A percentile compares a stretch with the other conserved stretches of the same genome.
Conservation (phyloP, 495 filamentous ascomycete species). For the Penicillium desertorum region DNA sequence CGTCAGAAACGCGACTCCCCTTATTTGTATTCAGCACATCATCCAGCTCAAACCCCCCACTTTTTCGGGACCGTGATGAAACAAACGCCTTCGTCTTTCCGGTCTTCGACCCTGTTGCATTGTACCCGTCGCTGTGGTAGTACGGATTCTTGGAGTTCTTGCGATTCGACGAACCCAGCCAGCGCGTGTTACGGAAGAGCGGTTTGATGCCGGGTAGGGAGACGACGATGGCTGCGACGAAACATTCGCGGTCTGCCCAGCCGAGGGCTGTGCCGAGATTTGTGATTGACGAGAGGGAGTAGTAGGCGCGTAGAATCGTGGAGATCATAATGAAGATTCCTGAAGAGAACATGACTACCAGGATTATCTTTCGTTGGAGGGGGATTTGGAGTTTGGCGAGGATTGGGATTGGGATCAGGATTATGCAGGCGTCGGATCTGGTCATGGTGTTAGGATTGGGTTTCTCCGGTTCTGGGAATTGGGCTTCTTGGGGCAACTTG, state of each 20-base stretch:
- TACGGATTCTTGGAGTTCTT: conserved; percentile 12
- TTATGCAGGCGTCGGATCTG: conserved; percentile 24
- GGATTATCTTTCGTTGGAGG: conserved; percentile 25
- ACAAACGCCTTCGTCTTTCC: conserved; percentile 18
- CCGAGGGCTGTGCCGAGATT: conserved; percentile 20
- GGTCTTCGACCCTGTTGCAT: conserved; percentile 14
- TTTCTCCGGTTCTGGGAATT: not conserved
- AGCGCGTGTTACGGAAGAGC: conserved; percentile 24
- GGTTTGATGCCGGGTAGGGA: conserved; percentile 29
- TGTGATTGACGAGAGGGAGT: conserved; percentile 25
- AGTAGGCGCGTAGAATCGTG: conserved; percentile 26
- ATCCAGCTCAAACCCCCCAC: conserved; percentile 12
- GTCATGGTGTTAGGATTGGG: not conserved
- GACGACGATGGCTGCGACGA: conserved; percentile 28
- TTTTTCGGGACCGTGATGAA: conserved; percentile 2
- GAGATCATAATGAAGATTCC: conserved; percentile 35
- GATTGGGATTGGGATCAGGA: conserved; percentile 27
- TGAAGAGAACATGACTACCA: conserved; percentile 25
- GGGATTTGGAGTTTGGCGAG: conserved; percentile 28
- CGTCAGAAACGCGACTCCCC: not conserved
- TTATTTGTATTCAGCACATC: conserved; percentile 7
- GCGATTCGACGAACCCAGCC: conserved; percentile 20
- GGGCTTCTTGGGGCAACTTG: conserved; percentile 2
- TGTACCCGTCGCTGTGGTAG: conserved; percentile 15
- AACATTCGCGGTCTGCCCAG: conserved; percentile 31